Evolutionary conservation across 768 basidiomycete species (phyloP), one percentile per base, ranked within the genome.

Genomic region (Hygrophoropsis aurantiaca): DNA sequence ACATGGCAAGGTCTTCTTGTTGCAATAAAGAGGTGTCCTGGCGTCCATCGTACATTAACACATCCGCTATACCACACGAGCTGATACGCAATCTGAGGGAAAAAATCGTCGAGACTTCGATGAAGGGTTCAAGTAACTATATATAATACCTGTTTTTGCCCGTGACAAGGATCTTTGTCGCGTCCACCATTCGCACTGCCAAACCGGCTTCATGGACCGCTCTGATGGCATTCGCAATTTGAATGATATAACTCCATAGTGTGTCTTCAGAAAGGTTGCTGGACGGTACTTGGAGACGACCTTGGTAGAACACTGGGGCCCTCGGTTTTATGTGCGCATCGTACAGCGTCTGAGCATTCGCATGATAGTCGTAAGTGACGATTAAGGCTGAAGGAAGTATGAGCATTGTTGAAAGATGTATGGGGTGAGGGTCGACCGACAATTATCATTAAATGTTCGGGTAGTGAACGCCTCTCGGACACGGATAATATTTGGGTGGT

Each of bases 381-480:
- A 98, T 83, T 23, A 99, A 79, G 8, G 97, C 94, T 94, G 49
- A 16, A 36, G 27, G 36, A 26, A 24, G 38, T 26, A 42, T 43
- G 47, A 34, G 42, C 7, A 51, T 53, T 36, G 57, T 48, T 44
- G 44, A n/a, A 27, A n/a, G 40, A 38, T 6, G 33, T 27, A 46
- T 19, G 38, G 51, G 20, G 21, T 42, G 47, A 40, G 11, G 21
- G 53, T 36, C 39, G 11, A 73, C 86, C 42, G 58, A 95, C 94
- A 98, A 56, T 85, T 86, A 62, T 98, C 97, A 45, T 84, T 82
- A 65, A 99, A 99, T 1, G 89, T 82, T 23, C 85, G 79, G 0
- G 95, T 95, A 0, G 97, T 98, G 71, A 99, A 97, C 0, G 95
- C 97, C 63, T 98, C 97, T 40, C 81, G 78, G 18, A 98, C 71